Base-by-base conservation (phyloP, 768 basidiomycete genomes). In the Leccinum obscurum region DNA sequence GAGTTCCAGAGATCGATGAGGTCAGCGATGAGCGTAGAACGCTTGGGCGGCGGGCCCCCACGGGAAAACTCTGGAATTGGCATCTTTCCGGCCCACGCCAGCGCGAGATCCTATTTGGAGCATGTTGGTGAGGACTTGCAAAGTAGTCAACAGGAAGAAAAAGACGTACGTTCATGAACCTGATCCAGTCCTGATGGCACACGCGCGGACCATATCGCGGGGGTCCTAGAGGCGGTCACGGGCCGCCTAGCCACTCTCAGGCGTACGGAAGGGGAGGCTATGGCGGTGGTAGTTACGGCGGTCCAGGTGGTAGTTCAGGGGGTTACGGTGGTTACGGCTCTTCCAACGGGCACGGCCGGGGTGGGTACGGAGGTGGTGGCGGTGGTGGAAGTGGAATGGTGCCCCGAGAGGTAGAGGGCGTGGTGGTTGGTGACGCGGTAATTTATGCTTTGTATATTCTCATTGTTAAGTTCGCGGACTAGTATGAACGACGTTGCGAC, bases 1-100 rank as follows among this genome's bases (percentile, higher is more conserved):
- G 76, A 70, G 70, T 93, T 93, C 92, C 92, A 94, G 30, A 89
- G 76, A 62, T 92, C 85, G 63, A 93, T 77, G 32, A 93, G 80
- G 69, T 91, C 88, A n/a, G 83, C 83, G 11, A 84, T 75, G 51
- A 92, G 77, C 11, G 75, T 77, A 24, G 88, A 81, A 14, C 85
- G 83, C 66, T 82, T 85, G 11, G 85, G 83, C 30, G 79, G 69
- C 58, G 77, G 77, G n/a, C 41, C 41, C 17, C 84, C 83, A 52
- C 74, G 77, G 39, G 77, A 69, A 49, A 81, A 71, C 17, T 79
- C 79, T 2, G 85, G 82, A 28, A 89, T 81, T 3, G 90, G 90
- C 57, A 92, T 80, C 61, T 83, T 84, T n/a, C 88, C 88, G 17
- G 82, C 80, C 92, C 92, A 94, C 0, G 88, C 86, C 26, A 88